Evolutionary conservation across 306 rosid species (phyloP), one percentile per base, ranked within the genome.

Genomic region (Cucurbita argyrosperma): DNA sequence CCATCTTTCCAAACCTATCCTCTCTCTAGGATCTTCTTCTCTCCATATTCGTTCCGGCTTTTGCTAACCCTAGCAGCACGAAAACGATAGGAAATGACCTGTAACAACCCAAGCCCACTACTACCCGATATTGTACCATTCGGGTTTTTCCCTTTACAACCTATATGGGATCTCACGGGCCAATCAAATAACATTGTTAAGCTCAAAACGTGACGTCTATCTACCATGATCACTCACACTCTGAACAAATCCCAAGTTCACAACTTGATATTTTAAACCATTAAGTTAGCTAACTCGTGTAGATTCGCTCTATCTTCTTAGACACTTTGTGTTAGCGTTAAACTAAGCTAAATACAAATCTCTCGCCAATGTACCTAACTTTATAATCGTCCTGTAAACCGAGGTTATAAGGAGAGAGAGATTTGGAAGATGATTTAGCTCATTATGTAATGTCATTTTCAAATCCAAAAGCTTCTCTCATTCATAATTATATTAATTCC

Each of bases 381-480:
- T 50, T 50, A 10, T 49, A 10, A 10, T 49, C 16, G 12, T 12
- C 13, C 2, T 4, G 13, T 12, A 49, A 50, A 13, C 21, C 10
- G n/a, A 53, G n/a, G 10, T 53, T 53, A 61, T 7, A 8, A 63
- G 16, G n/a, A 26, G 26, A 12, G 61, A 26, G 49, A 40, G 71
- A 64, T 42, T n/a, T 64, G 7, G 71, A 63, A 49, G 74, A 69
- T 46, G 74, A 23, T 69, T 69, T 21, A 7, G 57, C 10, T 45
- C 10, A 10, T 19, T 21, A 46, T 69, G 49, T 21, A 47, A 69
- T 69, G 85, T 81, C 16, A 81, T 83, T 90, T 81, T 68, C 68
- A 68, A 61, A 79, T 58, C 76, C 35, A 75, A 91, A 92, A 87
- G 91, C 88, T 92, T 85, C 12, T 45, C 10, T 45, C 2, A 45